These are phyloP conservation scores for Mucuna pruriens DNA, from an alignment of 306 rosid genomes.

Conservation along the genomic window DNA sequence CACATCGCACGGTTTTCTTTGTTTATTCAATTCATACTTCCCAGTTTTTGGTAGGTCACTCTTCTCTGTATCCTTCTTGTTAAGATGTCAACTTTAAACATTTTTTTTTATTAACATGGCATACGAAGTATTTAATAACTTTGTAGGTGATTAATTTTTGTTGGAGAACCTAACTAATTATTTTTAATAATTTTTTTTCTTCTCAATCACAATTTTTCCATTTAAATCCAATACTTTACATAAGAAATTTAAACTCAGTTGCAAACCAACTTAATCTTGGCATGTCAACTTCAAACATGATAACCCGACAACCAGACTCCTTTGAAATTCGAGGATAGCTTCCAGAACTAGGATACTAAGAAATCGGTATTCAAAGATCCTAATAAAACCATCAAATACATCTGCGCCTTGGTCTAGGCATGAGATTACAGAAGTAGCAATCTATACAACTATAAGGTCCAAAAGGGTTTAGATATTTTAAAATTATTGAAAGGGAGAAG, in stretches of 20 bases:
- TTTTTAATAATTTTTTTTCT: no score
- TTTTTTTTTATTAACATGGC: no score
- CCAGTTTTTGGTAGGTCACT: slow-evolving; percentile 41
- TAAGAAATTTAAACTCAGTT: no score
- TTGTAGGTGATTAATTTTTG: no score
- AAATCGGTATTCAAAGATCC: not conserved
- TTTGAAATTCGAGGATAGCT: slow-evolving; percentile 30
- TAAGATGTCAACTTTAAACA: slow-evolving; percentile 57
- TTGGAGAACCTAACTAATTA: no score
- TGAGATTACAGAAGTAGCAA: slow-evolving; percentile 1
- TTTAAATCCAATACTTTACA: no score
- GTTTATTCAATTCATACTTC: slow-evolving; percentile 40
- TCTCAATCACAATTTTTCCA: no score
- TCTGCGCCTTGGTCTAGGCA: slow-evolving; percentile 14
- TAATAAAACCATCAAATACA: not conserved
- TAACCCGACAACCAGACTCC: slow-evolving; percentile 36
- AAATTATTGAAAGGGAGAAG: slow-evolving; percentile 5
- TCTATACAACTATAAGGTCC: not conserved
- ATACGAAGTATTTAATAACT: no score
- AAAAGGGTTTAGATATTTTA: not conserved
- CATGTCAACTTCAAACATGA: slow-evolving; percentile 58
- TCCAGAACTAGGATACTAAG: slow-evolving; percentile 35
- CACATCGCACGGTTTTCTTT: not conserved
- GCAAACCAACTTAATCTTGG: no score
- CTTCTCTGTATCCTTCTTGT: slow-evolving; percentile 38